Evolutionary conservation across 345 rosid genomes (phyloP).

Genomic region (Arabidopsis thaliana): DNA sequence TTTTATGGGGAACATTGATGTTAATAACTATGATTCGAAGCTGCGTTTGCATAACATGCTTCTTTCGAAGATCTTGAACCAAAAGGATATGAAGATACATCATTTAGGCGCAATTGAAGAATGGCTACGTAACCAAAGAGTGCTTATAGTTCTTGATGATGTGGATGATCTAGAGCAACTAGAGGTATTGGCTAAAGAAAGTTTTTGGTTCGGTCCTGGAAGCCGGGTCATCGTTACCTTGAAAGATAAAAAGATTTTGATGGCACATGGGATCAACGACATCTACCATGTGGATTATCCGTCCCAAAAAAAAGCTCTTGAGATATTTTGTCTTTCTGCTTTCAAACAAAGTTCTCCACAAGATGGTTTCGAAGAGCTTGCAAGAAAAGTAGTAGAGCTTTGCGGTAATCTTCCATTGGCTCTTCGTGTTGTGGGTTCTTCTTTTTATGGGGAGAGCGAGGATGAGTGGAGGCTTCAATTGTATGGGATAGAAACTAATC

Average conservation of each 20-base stretch:
- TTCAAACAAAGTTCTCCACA: background rate
- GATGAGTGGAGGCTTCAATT: constrained; percentile 27
- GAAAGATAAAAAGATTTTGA: constrained; percentile 40
- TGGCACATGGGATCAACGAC: background rate
- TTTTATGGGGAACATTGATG: background rate
- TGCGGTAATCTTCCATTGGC: constrained; percentile 42
- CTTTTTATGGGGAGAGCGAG: background rate
- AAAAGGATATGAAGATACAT: constrained; percentile 3
- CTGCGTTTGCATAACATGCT: background rate
- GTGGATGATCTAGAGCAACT: constrained; percentile 50
- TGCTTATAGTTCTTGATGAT: constrained; percentile 48
- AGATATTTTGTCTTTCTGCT: constrained; percentile 19
- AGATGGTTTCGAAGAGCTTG: background rate
- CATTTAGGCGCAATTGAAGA: background rate
- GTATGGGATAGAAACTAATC: background rate
- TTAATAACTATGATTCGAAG: background rate
- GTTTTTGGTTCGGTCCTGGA: constrained; percentile 50
- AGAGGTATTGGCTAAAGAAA: constrained; percentile 46
- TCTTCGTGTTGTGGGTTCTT: constrained; percentile 40
- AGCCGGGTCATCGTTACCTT: constrained; percentile 65
- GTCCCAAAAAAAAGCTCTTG: background rate
- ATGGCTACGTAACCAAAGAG: background rate
- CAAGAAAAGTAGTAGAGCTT: background rate
- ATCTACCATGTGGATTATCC: constrained; percentile 11
- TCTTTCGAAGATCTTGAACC: background rate